phyloP scores from a whole-genome alignment of 208 protist genomes.

The Crithidia bombi region DNA sequence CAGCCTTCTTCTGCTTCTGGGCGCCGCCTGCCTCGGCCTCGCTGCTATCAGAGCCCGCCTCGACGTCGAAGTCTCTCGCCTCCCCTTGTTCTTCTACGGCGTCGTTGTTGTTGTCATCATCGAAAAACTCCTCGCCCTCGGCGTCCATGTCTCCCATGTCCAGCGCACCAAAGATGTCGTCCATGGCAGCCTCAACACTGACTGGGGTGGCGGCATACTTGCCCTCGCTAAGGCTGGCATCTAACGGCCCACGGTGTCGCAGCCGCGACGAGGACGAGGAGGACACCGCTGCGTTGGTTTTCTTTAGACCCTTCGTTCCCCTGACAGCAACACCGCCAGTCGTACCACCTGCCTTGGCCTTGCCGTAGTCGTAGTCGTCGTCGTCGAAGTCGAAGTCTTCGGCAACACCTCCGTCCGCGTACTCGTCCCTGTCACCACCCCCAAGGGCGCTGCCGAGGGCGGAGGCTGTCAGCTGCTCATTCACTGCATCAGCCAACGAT shows the following conservation, averaged over 20 bases:
- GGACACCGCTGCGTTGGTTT: background rate
- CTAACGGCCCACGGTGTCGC: slow-evolving; percentile 77
- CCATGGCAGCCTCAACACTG: slow-evolving; percentile 63
- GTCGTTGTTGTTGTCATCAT: slow-evolving; percentile 20
- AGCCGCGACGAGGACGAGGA: slow-evolving; percentile 38
- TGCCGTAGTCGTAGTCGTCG: background rate
- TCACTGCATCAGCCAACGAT: slow-evolving; percentile 68
- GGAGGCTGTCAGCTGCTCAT: slow-evolving; percentile 56
- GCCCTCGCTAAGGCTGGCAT: slow-evolving; percentile 59
- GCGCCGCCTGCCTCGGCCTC: background rate
- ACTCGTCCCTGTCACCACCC: slow-evolving; percentile 8
- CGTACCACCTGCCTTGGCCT: background rate
- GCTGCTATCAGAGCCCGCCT: background rate
- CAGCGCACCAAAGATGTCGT: slow-evolving; percentile 78
- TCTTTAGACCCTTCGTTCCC: slow-evolving; percentile 1
- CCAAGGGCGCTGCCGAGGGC: slow-evolving; percentile 8
- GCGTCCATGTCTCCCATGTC: slow-evolving; percentile 81
- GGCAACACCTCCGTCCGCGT: slow-evolving; percentile 32
- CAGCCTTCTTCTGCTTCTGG: slow-evolving; percentile 4
- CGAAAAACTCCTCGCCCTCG: slow-evolving; percentile 51
- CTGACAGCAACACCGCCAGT: background rate
- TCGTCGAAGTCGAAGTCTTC: slow-evolving; percentile 48
- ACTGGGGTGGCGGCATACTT: slow-evolving; percentile 70
- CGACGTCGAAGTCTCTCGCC: slow-evolving; percentile 27
- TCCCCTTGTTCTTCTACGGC: background rate